Evolutionary conservation across 2,329 filamentous ascomycete genomes (phyloP).

Genomic region (Penicillium sp.): DNA sequence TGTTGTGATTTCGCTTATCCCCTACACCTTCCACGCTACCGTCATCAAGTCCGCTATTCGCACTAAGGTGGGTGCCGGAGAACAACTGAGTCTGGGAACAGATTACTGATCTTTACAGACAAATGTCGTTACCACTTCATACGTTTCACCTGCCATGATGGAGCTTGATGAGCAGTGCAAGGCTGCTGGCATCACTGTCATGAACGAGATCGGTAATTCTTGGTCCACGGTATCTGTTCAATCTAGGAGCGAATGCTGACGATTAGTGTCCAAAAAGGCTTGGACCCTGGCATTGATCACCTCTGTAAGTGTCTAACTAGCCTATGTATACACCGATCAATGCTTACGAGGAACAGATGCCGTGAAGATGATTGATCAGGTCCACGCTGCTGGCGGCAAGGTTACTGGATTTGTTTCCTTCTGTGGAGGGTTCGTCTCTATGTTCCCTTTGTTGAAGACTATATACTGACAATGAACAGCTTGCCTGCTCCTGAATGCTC

Average conservation of each 20-base stretch:
- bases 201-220: constrained; percentile 81
- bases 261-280: constrained; percentile 1
- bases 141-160: constrained; percentile 88
- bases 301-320: constrained; percentile 15
- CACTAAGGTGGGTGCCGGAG: constrained; percentile 54
- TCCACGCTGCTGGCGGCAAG: constrained; percentile 85
- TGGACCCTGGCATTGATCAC: constrained; percentile 23
- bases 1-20: constrained; percentile 78
- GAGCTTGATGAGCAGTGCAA: constrained; percentile 81
- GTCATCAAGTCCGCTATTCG: constrained; percentile 94
- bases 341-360: constrained; percentile 55
- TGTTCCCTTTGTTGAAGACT: neutral
- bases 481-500: constrained; percentile 71
- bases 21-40: constrained; percentile 82
- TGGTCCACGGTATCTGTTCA: neutral
- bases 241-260: neutral
- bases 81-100: neutral
- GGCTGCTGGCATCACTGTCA: constrained; percentile 90
- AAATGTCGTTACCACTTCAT: constrained; percentile 92
- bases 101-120: constrained; percentile 52
- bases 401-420: constrained; percentile 77
- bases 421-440: constrained; percentile 63
- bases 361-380: constrained; percentile 74
- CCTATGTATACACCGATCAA: neutral
- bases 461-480: constrained; percentile 2